Conservation (phyloP, 1,284 basidiomycete species). For the Neolentinus lepideus region DNA sequence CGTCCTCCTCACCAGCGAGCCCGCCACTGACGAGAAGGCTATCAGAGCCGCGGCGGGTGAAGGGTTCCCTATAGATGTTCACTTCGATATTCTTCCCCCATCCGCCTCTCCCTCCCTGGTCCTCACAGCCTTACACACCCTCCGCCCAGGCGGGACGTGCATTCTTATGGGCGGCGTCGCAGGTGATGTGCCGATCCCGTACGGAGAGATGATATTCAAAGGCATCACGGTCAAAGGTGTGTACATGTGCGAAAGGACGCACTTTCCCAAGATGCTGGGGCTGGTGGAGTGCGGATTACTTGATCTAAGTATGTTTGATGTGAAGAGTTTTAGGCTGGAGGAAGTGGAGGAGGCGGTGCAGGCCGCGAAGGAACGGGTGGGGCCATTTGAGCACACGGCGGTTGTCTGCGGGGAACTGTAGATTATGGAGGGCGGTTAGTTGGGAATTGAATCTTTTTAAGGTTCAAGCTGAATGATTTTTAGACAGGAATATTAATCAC, state of each 20-base stretch:
- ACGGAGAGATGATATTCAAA: neutral
- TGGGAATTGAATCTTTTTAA: too few relatives aligned
- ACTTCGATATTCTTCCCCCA: slow-evolving; percentile 1
- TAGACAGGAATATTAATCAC: too few relatives aligned
- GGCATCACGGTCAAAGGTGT: neutral
- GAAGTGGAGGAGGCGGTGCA: neutral
- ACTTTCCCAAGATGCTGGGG: neutral
- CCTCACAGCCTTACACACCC: neutral
- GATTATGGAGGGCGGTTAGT: neutral
- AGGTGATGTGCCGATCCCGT: neutral
- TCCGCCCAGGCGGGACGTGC: neutral
- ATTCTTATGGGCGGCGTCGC: slow-evolving; percentile 1
- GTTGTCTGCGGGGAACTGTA: neutral
- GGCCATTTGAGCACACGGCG: neutral
- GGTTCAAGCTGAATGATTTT: too few relatives aligned
- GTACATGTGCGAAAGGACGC: neutral
- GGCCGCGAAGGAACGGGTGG: neutral
- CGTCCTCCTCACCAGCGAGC: neutral
- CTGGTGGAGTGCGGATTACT: slow-evolving; percentile 1
- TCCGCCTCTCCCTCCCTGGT: neutral
- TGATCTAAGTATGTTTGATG: neutral
- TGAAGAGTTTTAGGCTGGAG: neutral
- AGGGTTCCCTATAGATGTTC: neutral
- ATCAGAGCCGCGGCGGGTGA: neutral
- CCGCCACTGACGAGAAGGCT: neutral